Percentiles rank a stretch among this genome's conserved stretches.
Evolutionary conservation across 768 basidiomycete genomes (phyloP).

Genomic region (Hortiboletus flavorubellus): DNA sequence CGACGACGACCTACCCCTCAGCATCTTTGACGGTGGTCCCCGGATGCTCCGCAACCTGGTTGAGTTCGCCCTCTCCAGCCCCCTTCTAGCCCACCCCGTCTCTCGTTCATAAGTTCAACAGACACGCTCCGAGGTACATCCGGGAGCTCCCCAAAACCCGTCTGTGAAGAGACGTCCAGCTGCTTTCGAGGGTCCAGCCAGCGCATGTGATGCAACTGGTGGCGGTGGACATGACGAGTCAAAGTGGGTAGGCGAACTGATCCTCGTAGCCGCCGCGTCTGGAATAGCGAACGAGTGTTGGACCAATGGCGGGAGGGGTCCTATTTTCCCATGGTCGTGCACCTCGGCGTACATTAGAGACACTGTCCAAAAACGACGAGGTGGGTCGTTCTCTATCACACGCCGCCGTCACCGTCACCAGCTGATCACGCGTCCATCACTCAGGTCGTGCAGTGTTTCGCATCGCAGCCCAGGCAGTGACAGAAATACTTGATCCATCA

Average conservation of each 20-base stretch:
- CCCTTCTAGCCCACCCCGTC: slow-evolving; percentile 20
- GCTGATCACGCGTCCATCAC: background rate
- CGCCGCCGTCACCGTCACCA: background rate
- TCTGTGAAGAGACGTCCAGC: background rate
- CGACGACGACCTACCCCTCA: slow-evolving; percentile 3
- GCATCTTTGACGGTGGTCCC: slow-evolving; percentile 9
- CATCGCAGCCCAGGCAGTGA: slow-evolving; percentile 11
- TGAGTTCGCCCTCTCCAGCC: slow-evolving; percentile 36
- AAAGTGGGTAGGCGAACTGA: slow-evolving; percentile 26
- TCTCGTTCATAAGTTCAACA: slow-evolving; percentile 35
- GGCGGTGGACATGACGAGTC: slow-evolving; percentile 13
- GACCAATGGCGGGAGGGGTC: slow-evolving; percentile 38
- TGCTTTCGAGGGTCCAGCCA: background rate
- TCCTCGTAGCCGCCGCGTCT: slow-evolving; percentile 17
- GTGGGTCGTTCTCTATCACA: slow-evolving; percentile 6
- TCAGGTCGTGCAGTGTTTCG: slow-evolving; percentile 12
- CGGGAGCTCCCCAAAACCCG: background rate
- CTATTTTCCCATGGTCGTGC: slow-evolving; percentile 36
- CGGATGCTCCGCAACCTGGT: slow-evolving; percentile 30
- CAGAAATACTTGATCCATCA: slow-evolving; percentile 12
- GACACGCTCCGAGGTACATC: background rate
- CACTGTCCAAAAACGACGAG: slow-evolving; percentile 21
- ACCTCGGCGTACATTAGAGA: slow-evolving; percentile 15
- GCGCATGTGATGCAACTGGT: slow-evolving; percentile 11
- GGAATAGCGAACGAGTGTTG: slow-evolving; percentile 34